These are phyloP conservation scores for Chlamydomonas sphaeroides DNA, from an alignment of 139 green algal species.

Conservation along the genomic window DNA sequence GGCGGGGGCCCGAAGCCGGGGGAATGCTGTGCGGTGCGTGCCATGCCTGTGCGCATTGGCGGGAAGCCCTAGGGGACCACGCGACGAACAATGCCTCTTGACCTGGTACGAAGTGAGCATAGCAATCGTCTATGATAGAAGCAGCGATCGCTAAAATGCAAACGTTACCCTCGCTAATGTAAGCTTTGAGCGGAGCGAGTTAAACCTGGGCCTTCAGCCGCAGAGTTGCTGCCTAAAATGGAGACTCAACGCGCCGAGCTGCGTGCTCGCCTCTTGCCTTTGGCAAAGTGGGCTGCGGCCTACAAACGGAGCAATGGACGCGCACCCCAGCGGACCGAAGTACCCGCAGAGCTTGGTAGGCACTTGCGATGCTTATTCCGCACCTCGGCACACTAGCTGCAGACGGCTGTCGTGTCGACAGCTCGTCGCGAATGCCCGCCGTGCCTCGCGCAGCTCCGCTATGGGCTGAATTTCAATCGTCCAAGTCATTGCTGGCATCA, in stretches of 20 bases:
- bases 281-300: constrained; percentile 16
- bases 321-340: background rate
- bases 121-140: too few relatives aligned
- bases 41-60: too few relatives aligned
- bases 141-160: too few relatives aligned
- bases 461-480: constrained; percentile 19
- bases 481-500: background rate
- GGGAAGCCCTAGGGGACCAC: too few relatives aligned
- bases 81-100: too few relatives aligned
- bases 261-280: background rate
- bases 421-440: background rate
- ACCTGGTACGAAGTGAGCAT: too few relatives aligned
- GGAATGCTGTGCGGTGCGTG: too few relatives aligned
- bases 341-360: constrained; percentile 5
- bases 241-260: background rate
- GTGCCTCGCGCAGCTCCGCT: background rate
- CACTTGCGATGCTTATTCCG: background rate
- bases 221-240: background rate
- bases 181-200: too few relatives aligned
- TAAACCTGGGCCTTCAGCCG: too few relatives aligned
- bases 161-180: too few relatives aligned
- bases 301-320: background rate
- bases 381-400: too few relatives aligned
- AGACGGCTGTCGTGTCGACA: background rate
- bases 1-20: too few relatives aligned